phyloP scores from a whole-genome alignment of 2,329 filamentous ascomycete genomes.

The Alternaria consortialis region DNA sequence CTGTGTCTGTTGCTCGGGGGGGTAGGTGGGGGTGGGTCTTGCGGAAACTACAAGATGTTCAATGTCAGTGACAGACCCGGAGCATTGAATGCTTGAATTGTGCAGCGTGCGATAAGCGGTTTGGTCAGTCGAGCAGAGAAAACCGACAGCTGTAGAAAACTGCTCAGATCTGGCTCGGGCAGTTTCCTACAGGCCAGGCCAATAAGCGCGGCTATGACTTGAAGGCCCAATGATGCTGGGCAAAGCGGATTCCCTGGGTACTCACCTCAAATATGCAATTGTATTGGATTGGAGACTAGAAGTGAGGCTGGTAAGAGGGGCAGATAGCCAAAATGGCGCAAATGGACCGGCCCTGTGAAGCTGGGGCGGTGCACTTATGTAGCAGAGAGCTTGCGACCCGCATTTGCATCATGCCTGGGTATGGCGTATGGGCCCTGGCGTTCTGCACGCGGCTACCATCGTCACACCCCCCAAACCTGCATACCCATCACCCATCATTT shows the following conservation, averaged over 20 bases:
- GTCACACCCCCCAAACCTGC: slow-evolving; percentile 27
- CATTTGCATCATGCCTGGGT: slow-evolving; percentile 39
- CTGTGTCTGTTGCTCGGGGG: slow-evolving; percentile 21
- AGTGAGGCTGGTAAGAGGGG: slow-evolving; percentile 9
- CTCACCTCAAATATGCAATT: slow-evolving; percentile 28
- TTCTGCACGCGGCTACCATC: slow-evolving; percentile 35
- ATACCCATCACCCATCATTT: slow-evolving; percentile 8
- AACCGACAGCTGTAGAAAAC: slow-evolving; percentile 22
- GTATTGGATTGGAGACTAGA: slow-evolving; percentile 5
- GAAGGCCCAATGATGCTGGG: slow-evolving; percentile 28
- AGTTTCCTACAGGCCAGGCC: slow-evolving; percentile 27
- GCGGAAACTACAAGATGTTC: slow-evolving; percentile 20
- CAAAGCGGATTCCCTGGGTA: slow-evolving; percentile 24
- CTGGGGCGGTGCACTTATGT: slow-evolving; percentile 40
- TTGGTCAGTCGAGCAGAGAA: slow-evolving; percentile 18
- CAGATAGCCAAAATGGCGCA: slow-evolving; percentile 29
- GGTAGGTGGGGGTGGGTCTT: slow-evolving; percentile 24
- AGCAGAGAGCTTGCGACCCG: slow-evolving; percentile 37
- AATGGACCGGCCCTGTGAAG: slow-evolving; percentile 20
- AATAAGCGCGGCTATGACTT: slow-evolving; percentile 26
- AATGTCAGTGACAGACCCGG: slow-evolving; percentile 34
- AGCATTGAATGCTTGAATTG: slow-evolving; percentile 31
- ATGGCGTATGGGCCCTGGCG: slow-evolving; percentile 35
- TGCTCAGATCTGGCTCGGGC: slow-evolving; percentile 23
- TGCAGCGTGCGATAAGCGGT: slow-evolving; percentile 36